These are phyloP conservation scores for Excoecaria cochinchinensis DNA, from an alignment of 345 rosid genomes.

Conservation along the genomic window DNA sequence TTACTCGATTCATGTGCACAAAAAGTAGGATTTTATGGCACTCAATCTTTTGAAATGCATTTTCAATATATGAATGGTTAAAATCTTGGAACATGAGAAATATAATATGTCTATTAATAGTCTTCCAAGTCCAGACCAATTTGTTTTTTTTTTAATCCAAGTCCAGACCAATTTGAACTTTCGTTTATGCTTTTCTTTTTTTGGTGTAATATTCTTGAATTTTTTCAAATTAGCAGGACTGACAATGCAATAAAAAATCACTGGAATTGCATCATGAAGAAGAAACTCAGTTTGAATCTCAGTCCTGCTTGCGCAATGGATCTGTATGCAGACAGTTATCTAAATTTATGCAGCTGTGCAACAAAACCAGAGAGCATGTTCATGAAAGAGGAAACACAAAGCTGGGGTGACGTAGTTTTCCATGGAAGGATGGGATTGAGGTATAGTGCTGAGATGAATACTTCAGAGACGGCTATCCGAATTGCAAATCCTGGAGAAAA, in stretches of 20 bases:
- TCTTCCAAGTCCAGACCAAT: background rate
- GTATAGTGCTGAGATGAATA: background rate
- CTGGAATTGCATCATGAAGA: slow-evolving; percentile 31
- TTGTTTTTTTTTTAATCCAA: too few species aligned
- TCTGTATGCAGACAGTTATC: background rate
- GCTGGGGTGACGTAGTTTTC: slow-evolving; percentile 5
- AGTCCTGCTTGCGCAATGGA: background rate
- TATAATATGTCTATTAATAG: background rate
- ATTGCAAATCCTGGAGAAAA: too few species aligned
- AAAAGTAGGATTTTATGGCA: background rate
- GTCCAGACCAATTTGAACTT: background rate
- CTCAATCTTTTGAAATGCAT: background rate
- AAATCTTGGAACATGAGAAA: background rate
- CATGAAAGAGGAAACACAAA: slow-evolving; percentile 10
- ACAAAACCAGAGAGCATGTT: background rate
- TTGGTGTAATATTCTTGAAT: background rate
- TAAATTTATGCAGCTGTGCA: slow-evolving; percentile 17
- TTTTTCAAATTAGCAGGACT: slow-evolving; percentile 22
- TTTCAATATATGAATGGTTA: background rate
- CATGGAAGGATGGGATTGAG: background rate
- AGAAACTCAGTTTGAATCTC: slow-evolving; percentile 3
- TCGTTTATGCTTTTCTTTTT: background rate
- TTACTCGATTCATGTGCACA: background rate
- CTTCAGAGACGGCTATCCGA: too few species aligned
- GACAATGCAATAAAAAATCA: slow-evolving; percentile 32